These are phyloP conservation scores for Acanthamoeba lenticulata DNA, from an alignment of 208 protist genomes.

Conservation along the genomic window DNA sequence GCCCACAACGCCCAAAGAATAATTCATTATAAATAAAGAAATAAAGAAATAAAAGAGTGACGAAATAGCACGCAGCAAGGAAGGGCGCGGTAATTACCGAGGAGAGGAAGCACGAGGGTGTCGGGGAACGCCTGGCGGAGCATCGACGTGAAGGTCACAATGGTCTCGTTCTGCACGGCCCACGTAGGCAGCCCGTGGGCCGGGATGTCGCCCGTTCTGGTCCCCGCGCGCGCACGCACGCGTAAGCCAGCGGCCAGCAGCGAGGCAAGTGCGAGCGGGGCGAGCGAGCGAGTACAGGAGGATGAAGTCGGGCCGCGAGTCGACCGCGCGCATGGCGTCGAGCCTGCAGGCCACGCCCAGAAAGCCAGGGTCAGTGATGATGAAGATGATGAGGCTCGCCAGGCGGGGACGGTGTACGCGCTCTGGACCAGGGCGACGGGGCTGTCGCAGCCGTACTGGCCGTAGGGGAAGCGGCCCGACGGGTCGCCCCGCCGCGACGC, in stretches of 20 bases:
- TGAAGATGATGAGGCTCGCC: not conserved
- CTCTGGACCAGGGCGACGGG: not conserved
- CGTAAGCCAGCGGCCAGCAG: no score
- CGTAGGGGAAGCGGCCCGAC: not conserved
- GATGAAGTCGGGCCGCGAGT: not conserved
- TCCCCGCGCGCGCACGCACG: not conserved
- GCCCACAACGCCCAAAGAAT: no score
- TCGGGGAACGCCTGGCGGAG: not conserved
- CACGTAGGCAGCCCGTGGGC: not conserved
- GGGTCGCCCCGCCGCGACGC: not conserved
- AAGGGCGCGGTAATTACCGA: not conserved
- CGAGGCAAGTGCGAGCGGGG: not conserved
- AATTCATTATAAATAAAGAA: no score
- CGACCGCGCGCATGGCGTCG: not conserved
- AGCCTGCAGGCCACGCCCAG: not conserved
- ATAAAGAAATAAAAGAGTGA: not conserved
- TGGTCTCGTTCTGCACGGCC: no score
- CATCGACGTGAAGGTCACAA: no score
- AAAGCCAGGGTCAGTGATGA: not conserved
- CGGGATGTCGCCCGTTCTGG: not conserved
- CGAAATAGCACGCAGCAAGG: not conserved
- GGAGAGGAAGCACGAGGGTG: not conserved
- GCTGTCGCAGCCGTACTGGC: not conserved
- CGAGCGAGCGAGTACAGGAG: not conserved
- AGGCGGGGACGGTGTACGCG: not conserved